These are phyloP conservation scores for Mercurialis annua DNA, from an alignment of 345 rosid genomes.

Conservation along the genomic window DNA sequence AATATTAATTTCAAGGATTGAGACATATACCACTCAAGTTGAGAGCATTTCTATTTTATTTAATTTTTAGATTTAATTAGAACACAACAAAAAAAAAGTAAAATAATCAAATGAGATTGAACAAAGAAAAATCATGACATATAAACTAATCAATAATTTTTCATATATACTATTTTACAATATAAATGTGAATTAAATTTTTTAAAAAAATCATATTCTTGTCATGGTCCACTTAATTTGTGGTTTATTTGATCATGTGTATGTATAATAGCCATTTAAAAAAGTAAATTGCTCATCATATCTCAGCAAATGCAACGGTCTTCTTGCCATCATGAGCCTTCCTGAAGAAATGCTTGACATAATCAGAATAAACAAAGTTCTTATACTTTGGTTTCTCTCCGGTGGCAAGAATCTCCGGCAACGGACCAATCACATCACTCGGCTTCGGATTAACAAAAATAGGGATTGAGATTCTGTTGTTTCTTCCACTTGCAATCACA, in stretches of 20 bases:
- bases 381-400: conserved; percentile 22
- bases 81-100: no score
- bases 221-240: background rate
- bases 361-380: conserved; percentile 19
- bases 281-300: conserved; percentile 1
- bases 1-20: no score
- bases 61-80: no score
- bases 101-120: no score
- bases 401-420: conserved; percentile 19
- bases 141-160: no score
- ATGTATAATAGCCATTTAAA: no score
- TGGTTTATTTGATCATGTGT: background rate
- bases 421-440: conserved; percentile 23
- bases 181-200: no score
- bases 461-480: conserved; percentile 12
- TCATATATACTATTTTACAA: no score
- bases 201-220: no score
- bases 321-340: conserved; percentile 39
- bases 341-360: conserved; percentile 38
- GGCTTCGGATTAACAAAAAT: conserved; percentile 24
- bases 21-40: no score
- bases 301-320: conserved; percentile 27
- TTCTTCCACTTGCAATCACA: conserved; percentile 10
- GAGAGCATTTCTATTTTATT: no score
- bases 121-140: no score